Percentiles rank a stretch among this genome's conserved stretches.
Conservation (phyloP, 495 filamentous ascomycete species). For the Pseudomonodictys pantanalensis region DNA sequence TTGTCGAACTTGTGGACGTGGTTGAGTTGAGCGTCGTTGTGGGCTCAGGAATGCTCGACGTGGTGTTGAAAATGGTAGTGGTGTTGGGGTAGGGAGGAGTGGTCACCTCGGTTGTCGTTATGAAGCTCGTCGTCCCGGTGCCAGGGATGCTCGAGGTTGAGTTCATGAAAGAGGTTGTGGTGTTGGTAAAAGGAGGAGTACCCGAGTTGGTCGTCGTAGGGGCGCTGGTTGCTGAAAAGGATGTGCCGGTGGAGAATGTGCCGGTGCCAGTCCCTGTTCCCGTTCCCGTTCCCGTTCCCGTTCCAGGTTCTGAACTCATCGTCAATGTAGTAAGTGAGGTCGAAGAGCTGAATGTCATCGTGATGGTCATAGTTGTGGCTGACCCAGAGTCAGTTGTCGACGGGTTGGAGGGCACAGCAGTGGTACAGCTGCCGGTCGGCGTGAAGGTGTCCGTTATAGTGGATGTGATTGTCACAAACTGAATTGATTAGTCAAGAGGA, state of each 20-base stretch:
- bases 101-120: background rate
- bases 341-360: background rate
- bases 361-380: background rate
- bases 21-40: background rate
- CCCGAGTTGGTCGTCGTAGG: background rate
- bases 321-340: conserved; percentile 6
- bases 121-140: background rate
- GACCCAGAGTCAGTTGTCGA: background rate
- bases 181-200: background rate
- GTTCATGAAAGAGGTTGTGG: background rate
- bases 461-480: conserved; percentile 15
- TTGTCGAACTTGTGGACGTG: background rate
- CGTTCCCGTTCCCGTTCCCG: background rate
- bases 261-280: background rate
- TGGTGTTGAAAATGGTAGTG: background rate
- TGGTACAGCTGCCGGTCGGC: background rate
- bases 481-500: background rate
- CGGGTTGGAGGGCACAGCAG: background rate
- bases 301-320: background rate
- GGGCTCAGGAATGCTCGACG: background rate
- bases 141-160: background rate
- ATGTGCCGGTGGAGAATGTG: background rate
- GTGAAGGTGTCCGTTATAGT: background rate
- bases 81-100: conserved; percentile 3
- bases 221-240: background rate